Percentiles rank a stretch among this genome's conserved stretches.
phyloP scores from a whole-genome alignment of 2,329 filamentous ascomycete species.

The Rutstroemia sydowiana region DNA sequence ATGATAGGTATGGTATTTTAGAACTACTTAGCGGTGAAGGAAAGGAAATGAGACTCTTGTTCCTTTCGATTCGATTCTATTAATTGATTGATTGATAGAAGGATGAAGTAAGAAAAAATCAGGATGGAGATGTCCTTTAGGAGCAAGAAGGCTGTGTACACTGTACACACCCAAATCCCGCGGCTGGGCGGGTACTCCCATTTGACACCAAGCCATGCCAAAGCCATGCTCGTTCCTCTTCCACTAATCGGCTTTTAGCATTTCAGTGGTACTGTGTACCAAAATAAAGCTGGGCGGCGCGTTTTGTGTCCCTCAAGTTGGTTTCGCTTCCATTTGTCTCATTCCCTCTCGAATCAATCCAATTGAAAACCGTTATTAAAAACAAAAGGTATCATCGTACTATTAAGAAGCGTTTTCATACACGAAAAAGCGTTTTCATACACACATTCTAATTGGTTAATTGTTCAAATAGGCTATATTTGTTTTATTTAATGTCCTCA shows the following conservation, averaged over 20 bases:
- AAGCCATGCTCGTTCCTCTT: not conserved
- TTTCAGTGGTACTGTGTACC: not conserved
- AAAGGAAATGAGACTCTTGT: not conserved
- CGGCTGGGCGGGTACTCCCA: constrained; percentile 11
- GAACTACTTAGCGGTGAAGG: constrained; percentile 7
- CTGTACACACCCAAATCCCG: not conserved
- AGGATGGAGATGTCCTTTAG: too few relatives aligned
- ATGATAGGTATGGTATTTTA: not conserved
- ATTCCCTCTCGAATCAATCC: too few relatives aligned
- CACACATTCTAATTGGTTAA: too few relatives aligned
- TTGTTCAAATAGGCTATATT: too few relatives aligned
- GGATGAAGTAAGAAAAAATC: not conserved
- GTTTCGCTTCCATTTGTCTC: too few relatives aligned
- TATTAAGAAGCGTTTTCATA: too few relatives aligned
- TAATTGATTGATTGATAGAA: not conserved
- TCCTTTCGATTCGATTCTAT: too few relatives aligned
- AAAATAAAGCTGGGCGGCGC: not conserved
- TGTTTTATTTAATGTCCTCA: too few relatives aligned
- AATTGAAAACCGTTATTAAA: too few relatives aligned
- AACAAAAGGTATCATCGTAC: too few relatives aligned
- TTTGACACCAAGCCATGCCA: constrained; percentile 1
- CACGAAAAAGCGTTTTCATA: too few relatives aligned
- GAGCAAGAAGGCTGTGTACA: not conserved
- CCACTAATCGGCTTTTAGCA: not conserved
- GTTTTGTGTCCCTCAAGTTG: too few relatives aligned